These are phyloP conservation scores for Clonostachys rhizophaga DNA, from an alignment of 2,329 filamentous ascomycete genomes.

Conservation along the genomic window DNA sequence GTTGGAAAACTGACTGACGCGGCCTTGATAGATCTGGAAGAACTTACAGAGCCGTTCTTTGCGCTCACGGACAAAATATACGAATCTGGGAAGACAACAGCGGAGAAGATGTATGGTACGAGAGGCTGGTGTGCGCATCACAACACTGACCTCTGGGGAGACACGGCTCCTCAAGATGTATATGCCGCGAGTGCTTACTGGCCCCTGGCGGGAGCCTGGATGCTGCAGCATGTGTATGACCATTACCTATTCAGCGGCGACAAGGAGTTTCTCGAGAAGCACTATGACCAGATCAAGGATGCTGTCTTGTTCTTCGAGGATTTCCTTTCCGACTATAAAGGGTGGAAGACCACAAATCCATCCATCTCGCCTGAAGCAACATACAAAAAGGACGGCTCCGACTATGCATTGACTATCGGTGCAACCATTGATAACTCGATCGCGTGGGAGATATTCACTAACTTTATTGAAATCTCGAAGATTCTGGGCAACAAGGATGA, in stretches of 20 bases:
- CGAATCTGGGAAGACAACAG: background rate
- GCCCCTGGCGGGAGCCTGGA: conserved; percentile 3
- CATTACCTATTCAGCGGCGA: background rate
- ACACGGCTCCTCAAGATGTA: conserved; percentile 9
- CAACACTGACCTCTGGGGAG: conserved; percentile 29
- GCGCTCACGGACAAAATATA: conserved; percentile 16
- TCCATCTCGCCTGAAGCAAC: conserved; percentile 10
- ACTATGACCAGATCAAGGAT: conserved; percentile 19
- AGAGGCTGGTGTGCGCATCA: conserved; percentile 26
- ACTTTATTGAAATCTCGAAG: conserved; percentile 5
- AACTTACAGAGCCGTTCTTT: conserved; percentile 21
- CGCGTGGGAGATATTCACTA: conserved; percentile 5
- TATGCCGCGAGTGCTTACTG: conserved; percentile 4
- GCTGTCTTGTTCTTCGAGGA: conserved; percentile 18
- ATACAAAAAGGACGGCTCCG: background rate
- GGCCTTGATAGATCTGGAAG: background rate
- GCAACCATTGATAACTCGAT: conserved; percentile 7
- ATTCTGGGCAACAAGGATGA: conserved; percentile 4
- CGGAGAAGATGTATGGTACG: conserved; percentile 15
- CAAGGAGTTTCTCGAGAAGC: conserved; percentile 16
- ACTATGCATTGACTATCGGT: conserved; percentile 4
- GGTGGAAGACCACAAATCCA: conserved; percentile 12
- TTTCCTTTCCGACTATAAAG: conserved; percentile 10
- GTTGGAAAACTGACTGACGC: no score
- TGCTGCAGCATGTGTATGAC: conserved; percentile 2